Conservation (phyloP, 202 grass and related monocot genomes). For the Musa balbisiana region DNA sequence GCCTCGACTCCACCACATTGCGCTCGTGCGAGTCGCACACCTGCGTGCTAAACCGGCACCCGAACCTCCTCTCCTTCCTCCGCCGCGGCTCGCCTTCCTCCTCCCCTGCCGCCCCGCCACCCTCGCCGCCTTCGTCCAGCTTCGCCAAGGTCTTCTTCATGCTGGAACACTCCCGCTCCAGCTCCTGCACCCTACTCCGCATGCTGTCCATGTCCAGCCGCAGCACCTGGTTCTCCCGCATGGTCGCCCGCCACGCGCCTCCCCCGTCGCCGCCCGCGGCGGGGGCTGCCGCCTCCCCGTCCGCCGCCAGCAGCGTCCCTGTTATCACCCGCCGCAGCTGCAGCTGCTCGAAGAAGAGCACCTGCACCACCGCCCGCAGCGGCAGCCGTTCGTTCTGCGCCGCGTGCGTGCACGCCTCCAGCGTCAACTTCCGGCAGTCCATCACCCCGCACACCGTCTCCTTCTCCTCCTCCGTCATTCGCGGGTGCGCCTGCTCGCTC, state of each 20-base stretch:
- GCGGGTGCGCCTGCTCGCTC: slow-evolving; percentile 43
- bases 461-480: slow-evolving; percentile 61
- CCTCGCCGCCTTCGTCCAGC: slow-evolving; percentile 2
- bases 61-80: background rate
- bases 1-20: slow-evolving; percentile 13
- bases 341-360: slow-evolving; percentile 97
- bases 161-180: slow-evolving; percentile 18
- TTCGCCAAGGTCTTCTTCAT: slow-evolving; percentile 23
- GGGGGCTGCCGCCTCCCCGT: background rate
- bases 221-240: slow-evolving; percentile 61
- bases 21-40: slow-evolving; percentile 18
- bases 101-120: background rate
- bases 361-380: slow-evolving; percentile 80
- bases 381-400: slow-evolving; percentile 90
- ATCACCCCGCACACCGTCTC: slow-evolving; percentile 71
- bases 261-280: background rate
- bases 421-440: slow-evolving; percentile 74
- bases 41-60: slow-evolving; percentile 16
- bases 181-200: slow-evolving; percentile 11
- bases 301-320: slow-evolving; percentile 34
- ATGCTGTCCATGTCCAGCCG: slow-evolving; percentile 35
- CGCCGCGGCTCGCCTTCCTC: background rate
- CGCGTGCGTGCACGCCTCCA: slow-evolving; percentile 92
- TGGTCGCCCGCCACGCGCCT: slow-evolving; percentile 37
- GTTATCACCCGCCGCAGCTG: slow-evolving; percentile 73